Conservation (phyloP, 148 eudicot species). For the Nepenthes mirabilis region DNA sequence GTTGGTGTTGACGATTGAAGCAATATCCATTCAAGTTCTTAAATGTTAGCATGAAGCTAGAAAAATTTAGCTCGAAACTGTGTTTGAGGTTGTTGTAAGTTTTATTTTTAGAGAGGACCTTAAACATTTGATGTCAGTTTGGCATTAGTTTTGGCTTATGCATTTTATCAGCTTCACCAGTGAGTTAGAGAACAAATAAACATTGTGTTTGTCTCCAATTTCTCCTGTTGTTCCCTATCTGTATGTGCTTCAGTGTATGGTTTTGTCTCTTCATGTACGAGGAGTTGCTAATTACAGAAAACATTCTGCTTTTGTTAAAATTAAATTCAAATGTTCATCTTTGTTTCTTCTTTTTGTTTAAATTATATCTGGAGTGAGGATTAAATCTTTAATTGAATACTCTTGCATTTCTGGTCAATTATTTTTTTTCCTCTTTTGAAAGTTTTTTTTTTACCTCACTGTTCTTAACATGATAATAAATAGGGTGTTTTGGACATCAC, state of each 20-base stretch:
- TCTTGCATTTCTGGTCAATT: neutral
- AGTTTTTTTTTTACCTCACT: neutral
- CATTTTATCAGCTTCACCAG: no score
- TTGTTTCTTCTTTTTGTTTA: neutral
- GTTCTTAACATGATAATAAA: constrained; percentile 3
- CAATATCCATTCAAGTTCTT: no score
- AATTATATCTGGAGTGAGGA: neutral
- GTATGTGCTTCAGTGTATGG: neutral
- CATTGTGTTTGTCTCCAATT: no score
- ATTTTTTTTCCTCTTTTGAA: neutral
- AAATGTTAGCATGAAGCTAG: no score
- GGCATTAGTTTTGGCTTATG: no score
- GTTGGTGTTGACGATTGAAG: no score
- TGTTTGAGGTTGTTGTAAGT: no score
- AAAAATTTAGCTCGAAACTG: no score
- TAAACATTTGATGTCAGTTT: no score
- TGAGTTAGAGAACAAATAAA: no score
- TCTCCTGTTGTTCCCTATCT: no score
- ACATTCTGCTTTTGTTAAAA: neutral
- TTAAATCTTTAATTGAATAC: neutral
- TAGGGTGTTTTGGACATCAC: constrained; percentile 98
- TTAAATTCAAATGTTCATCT: neutral
- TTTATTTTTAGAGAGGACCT: no score
- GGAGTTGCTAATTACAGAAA: neutral
- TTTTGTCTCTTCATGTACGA: neutral